Base-by-base conservation (phyloP, 306 rosid species). In the Argentina anserina region DNA sequence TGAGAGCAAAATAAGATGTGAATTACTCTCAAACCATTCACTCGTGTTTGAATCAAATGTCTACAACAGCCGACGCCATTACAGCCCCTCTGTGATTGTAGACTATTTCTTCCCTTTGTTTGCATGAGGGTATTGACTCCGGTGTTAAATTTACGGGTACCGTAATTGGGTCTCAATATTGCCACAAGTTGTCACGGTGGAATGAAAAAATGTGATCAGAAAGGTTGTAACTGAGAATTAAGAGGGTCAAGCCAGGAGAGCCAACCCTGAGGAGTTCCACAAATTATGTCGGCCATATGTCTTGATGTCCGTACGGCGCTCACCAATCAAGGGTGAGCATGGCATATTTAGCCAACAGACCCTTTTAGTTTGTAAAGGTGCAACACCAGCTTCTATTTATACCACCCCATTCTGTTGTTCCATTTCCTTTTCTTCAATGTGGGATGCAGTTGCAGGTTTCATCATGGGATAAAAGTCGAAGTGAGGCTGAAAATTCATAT, bases 291-390 rank as follows among this genome's bases (percentile, higher is more conserved):
- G 79, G 96, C 96, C 97, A 90, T 90, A 90, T 82, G 94, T 86
- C 94, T 90, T 83, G 96, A 88, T 88, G 43, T 80, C 91, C 97
- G 88, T 90, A 85, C 89, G 85, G 92, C 90, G 83, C 92, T 46
- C 87, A 37, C 89, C 91, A 1, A 0, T 0, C 78, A 0, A 37
- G 82, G 83, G 78, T 50, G 73, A 87, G 90, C 71, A 84, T 56
- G 91, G 97, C 98, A 90, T 75, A 93, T 9, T 87, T 88, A 87
- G 97, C 96, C 96, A 86, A 80, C 91, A 78, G 91, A 88, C 97
- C 93, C 98, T 92, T 88, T 88, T 87, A 81, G 61, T 0, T 0
- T 0, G 0, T 0, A 0, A 0, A 0, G 0, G 0, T 0, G 0
- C 5, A 18, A 4, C 36, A 17, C 66, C 63, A 1, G 1, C 36